Percentiles rank a stretch among this genome's conserved stretches.
Conservation (phyloP, 176 grass and related monocot species). For the Oryza brachyantha region DNA sequence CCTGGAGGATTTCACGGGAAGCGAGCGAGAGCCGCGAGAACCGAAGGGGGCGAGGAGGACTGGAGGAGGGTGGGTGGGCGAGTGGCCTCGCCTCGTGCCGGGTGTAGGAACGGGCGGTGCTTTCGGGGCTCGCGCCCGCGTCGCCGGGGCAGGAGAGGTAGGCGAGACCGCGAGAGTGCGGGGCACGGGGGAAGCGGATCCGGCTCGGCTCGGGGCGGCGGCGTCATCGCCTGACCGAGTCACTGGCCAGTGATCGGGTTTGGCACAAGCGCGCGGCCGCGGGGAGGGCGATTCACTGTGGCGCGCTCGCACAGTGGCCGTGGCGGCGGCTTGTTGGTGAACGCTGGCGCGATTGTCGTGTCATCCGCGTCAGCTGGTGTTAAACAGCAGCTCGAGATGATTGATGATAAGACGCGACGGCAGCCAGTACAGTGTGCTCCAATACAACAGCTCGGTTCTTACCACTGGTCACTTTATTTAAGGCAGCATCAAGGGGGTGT, state of each 20-base stretch:
- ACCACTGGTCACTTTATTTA: too few species aligned
- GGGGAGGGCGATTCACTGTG: neutral
- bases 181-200: slow-evolving; percentile 1
- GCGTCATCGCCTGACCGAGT: too few species aligned
- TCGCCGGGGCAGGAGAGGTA: slow-evolving; percentile 14
- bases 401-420: neutral
- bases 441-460: neutral
- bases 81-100: slow-evolving; percentile 35
- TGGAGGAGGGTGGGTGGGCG: slow-evolving; percentile 4
- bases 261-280: neutral
- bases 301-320: neutral
- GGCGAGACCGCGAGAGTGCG: neutral
- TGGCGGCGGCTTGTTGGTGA: neutral
- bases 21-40: neutral
- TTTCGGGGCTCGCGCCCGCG: slow-evolving; percentile 45
- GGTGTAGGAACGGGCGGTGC: slow-evolving; percentile 30
- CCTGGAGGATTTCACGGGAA: slow-evolving; percentile 47
- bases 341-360: neutral
- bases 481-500: too few species aligned
- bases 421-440: neutral
- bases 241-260: too few species aligned
- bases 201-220: neutral
- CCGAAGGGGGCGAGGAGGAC: neutral
- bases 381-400: neutral
- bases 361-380: neutral